Percentiles rank a stretch among this genome's conserved stretches.
Evolutionary conservation across 2,329 filamentous ascomycete species (phyloP).

Genomic region (Aspergillus sp.): DNA sequence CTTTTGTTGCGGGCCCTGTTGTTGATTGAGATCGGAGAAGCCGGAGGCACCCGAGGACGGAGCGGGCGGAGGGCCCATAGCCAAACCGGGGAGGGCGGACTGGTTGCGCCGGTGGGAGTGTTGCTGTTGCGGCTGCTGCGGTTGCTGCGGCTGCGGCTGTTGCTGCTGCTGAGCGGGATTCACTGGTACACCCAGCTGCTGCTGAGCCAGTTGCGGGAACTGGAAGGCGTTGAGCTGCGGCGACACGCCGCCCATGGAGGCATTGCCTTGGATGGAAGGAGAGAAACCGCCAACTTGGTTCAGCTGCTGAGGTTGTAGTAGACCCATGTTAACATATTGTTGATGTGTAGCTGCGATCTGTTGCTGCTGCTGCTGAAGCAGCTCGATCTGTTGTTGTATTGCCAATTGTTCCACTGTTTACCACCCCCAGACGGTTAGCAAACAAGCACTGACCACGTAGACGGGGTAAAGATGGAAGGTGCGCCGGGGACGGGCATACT

Average conservation of each 20-base stretch:
- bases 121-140: conserved; percentile 36
- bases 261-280: conserved; percentile 61
- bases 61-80: conserved; percentile 82
- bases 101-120: conserved; percentile 95
- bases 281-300: conserved; percentile 63
- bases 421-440: background rate
- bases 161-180: conserved; percentile 39
- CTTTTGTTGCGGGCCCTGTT: conserved; percentile 55
- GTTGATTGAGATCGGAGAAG: conserved; percentile 73
- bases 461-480: conserved; percentile 39
- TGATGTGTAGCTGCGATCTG: conserved; percentile 94
- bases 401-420: conserved; percentile 84
- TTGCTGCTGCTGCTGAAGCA: conserved; percentile 94
- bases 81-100: conserved; percentile 88
- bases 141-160: no score
- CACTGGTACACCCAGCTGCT: conserved; percentile 62
- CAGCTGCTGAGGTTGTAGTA: conserved; percentile 81
- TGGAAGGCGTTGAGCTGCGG: conserved; percentile 75
- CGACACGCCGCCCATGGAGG: conserved; percentile 61
- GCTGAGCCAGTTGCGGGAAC: conserved; percentile 72
- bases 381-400: conserved; percentile 95
- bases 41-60: conserved; percentile 82
- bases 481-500: conserved; percentile 56
- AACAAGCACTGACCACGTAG: background rate
- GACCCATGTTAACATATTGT: conserved; percentile 96